Conservation (phyloP, 306 rosid species). For the Rubus idaeus region DNA sequence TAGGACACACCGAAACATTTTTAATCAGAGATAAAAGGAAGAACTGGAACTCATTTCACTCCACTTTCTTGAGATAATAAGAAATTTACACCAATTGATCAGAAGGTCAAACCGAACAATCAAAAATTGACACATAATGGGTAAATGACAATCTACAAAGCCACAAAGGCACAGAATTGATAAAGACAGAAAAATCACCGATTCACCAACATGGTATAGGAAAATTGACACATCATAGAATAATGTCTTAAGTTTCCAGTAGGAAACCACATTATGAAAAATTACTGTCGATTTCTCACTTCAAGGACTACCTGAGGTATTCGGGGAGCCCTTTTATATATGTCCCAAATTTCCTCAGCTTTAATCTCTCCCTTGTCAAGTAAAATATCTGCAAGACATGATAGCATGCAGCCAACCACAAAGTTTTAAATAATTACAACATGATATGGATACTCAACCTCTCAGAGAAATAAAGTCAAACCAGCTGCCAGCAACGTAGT, state of each 20-base stretch:
- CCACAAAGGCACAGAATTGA: neutral
- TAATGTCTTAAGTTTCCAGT: neutral
- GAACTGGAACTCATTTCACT: neutral
- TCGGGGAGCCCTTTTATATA: constrained; percentile 63
- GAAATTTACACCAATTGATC: neutral
- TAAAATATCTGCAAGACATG: constrained; percentile 70
- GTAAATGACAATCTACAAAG: neutral
- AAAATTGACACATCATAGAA: neutral
- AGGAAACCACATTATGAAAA: constrained; percentile 15
- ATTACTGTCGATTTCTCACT: constrained; percentile 9
- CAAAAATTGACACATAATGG: neutral
- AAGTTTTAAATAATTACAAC: constrained; percentile 17
- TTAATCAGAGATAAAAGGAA: neutral
- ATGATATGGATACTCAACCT: constrained; percentile 2
- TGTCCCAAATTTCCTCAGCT: constrained; percentile 84
- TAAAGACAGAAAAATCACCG: neutral
- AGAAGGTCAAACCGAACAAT: neutral
- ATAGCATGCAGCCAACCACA: constrained; percentile 15
- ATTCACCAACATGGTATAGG: neutral
- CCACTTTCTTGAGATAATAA: neutral
- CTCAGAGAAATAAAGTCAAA: constrained; percentile 3
- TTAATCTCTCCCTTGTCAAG: constrained; percentile 75
- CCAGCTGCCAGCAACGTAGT: constrained; percentile 12
- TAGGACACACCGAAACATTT: neutral
- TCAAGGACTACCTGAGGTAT: constrained; percentile 65